Evolutionary conservation across 495 filamentous ascomycete genomes (phyloP).

Genomic region (Poronia punctata): DNA sequence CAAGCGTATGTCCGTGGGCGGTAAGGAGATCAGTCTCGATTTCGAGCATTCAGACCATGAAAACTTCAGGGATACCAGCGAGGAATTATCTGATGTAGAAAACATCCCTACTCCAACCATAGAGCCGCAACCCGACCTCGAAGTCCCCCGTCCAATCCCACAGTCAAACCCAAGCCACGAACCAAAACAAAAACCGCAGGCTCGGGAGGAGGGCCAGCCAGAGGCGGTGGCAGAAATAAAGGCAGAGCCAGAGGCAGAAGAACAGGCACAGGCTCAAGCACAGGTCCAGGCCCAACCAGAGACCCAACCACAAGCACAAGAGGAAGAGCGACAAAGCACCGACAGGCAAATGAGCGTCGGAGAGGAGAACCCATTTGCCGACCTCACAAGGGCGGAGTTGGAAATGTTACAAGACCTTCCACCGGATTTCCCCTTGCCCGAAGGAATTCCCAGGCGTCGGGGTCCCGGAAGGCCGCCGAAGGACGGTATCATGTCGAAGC

Average conservation of each 20-base stretch:
- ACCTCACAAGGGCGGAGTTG: conserved; percentile 20
- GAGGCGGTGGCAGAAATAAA: conserved; percentile 24
- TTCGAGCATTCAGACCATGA: conserved; percentile 55
- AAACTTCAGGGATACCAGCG: conserved; percentile 47
- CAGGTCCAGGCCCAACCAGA: too few relatives aligned
- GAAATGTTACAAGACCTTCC: conserved; percentile 15
- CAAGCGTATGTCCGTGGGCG: conserved; percentile 43
- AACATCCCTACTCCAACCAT: conserved; percentile 17
- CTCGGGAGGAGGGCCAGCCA: too few relatives aligned
- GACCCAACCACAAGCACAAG: too few relatives aligned
- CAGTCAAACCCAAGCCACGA: neutral
- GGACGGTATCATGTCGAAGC: conserved; percentile 88
- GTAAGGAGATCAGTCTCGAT: conserved; percentile 56
- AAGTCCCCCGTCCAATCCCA: conserved; percentile 5
- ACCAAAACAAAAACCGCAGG: neutral
- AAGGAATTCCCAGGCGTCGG: conserved; percentile 60
- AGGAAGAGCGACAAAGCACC: conserved; percentile 17
- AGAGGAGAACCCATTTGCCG: conserved; percentile 32
- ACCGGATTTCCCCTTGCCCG: conserved; percentile 21
- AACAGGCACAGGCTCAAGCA: too few relatives aligned
- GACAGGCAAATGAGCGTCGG: conserved; percentile 29
- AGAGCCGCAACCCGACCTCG: conserved; percentile 16
- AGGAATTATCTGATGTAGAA: conserved; percentile 32
- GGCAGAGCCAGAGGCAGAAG: conserved; percentile 33
- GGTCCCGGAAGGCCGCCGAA: conserved; percentile 86